Base-by-base conservation (phyloP, 345 rosid species). In the Atalantia buxifolia region DNA sequence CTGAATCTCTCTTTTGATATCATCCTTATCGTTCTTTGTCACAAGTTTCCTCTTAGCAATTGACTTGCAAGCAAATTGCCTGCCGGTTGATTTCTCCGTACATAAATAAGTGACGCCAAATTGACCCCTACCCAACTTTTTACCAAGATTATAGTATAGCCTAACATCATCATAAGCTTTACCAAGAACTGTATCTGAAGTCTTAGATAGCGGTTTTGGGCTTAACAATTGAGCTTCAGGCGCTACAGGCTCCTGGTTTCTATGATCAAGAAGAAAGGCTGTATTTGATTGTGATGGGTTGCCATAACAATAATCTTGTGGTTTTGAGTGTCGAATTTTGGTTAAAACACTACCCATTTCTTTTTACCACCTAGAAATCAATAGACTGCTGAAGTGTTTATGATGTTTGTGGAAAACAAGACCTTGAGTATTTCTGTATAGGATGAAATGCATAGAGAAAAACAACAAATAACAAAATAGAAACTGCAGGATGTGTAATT, bases 71-170 rank as follows among this genome's bases (percentile, higher is more conserved):
- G 99, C 99, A 80, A 84, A 93, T 12, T 80, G 66, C 71, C 79
- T 86, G 12, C 94, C 93, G 0, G 93, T 86, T 0, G 97, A 87
- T 38, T 90, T 92, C 89, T 93, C 97, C 0, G 86, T 89, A 71
- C 98, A 93, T 0, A 93, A 85, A 82, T 90, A 87, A 66, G 97
- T 93, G 21, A 92, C 93, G 21, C 99, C 99, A 81, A 93, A 93
- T 55, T 95, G 98, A 19, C 99, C 99, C 78, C 97, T 88, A 14
- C 99, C 98, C 80, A 95, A 45, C 80, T 91, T 94, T 77, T 86
- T 91, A 22, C 99, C 94, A 63, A 93, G 8, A 1, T 90, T 78
- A 69, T 93, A 95, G 83, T 82, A 85, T 12, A 74, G 70, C 80
- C 61, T 91, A 80, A 95, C 89, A 24, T 95, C 97, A 48, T 90